These are phyloP conservation scores for Forsythia suspensa DNA, from an alignment of 257 asterid genomes.

Conservation along the genomic window DNA sequence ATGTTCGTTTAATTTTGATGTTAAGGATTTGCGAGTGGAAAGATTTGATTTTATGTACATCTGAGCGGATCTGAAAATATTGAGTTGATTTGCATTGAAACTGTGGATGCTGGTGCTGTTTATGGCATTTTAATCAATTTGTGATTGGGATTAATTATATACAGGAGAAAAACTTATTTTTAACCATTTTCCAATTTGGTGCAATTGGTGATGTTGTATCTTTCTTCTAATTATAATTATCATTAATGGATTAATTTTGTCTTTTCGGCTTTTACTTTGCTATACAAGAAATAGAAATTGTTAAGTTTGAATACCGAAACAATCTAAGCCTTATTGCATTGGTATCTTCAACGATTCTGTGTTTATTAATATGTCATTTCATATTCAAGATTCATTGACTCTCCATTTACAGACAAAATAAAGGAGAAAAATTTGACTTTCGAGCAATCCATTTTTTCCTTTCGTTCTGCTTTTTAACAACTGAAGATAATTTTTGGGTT, in stretches of 20 bases:
- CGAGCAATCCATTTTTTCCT: background rate
- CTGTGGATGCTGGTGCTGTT: constrained; percentile 10
- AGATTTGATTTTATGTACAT: background rate
- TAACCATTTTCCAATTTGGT: background rate
- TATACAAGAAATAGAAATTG: background rate
- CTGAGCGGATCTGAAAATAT: constrained; percentile 19
- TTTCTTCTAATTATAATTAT: background rate
- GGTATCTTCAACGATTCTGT: background rate
- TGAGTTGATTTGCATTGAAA: constrained; percentile 14
- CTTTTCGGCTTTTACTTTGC: background rate
- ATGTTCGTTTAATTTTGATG: background rate
- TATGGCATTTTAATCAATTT: background rate
- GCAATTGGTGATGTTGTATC: background rate
- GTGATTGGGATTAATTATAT: constrained; percentile 19
- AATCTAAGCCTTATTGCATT: background rate
- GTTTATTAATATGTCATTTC: background rate
- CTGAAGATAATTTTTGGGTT: background rate
- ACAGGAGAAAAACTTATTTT: background rate
- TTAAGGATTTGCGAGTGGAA: no score
- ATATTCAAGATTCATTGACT: no score
- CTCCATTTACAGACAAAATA: background rate
- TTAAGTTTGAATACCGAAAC: background rate
- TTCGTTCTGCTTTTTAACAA: background rate
- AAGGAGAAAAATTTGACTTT: background rate
- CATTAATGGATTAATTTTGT: background rate